Conservation (phyloP, 768 basidiomycete species). For the Collybiopsis luxurians region DNA sequence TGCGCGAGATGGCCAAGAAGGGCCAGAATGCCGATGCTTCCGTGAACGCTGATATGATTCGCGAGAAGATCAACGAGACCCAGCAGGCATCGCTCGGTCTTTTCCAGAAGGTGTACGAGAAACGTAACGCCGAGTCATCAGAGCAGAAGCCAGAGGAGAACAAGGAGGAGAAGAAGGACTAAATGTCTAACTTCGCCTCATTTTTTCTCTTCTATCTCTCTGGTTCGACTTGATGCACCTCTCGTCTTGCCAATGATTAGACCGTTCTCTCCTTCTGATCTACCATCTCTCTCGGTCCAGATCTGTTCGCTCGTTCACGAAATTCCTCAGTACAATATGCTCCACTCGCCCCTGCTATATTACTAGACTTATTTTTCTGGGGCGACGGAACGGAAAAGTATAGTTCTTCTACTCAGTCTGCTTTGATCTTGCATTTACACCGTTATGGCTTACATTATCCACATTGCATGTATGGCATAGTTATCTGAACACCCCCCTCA, state of each 20-base stretch:
- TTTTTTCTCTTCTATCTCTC: slow-evolving; percentile 8
- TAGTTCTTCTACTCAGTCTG: not conserved
- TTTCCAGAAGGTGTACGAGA: slow-evolving; percentile 98
- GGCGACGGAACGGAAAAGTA: slow-evolving; percentile 3
- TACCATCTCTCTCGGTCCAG: not conserved
- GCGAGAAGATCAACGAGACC: slow-evolving; percentile 90
- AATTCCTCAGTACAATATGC: not conserved
- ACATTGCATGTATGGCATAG: slow-evolving; percentile 4
- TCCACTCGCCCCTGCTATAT: not conserved
- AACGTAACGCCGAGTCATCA: slow-evolving; percentile 72
- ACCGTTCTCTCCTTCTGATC: not conserved
- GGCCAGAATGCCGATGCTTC: slow-evolving; percentile 83
- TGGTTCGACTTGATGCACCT: too few relatives aligned
- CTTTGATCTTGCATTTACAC: not conserved
- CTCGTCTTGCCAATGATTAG: not conserved
- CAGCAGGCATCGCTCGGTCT: slow-evolving; percentile 94
- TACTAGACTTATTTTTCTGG: not conserved
- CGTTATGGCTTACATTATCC: not conserved
- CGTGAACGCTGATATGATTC: slow-evolving; percentile 83
- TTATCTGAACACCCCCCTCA: slow-evolving; percentile 2
- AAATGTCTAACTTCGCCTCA: slow-evolving; percentile 24
- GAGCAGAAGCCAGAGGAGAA: slow-evolving; percentile 27
- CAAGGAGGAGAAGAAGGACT: slow-evolving; percentile 84
- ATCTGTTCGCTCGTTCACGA: slow-evolving; percentile 6
- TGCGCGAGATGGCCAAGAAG: slow-evolving; percentile 86